A percentile compares a stretch with the other conserved stretches of the same genome.
These are phyloP conservation scores for Didymella segeticola DNA, from an alignment of 2,329 filamentous ascomycete species.

Conservation along the genomic window DNA sequence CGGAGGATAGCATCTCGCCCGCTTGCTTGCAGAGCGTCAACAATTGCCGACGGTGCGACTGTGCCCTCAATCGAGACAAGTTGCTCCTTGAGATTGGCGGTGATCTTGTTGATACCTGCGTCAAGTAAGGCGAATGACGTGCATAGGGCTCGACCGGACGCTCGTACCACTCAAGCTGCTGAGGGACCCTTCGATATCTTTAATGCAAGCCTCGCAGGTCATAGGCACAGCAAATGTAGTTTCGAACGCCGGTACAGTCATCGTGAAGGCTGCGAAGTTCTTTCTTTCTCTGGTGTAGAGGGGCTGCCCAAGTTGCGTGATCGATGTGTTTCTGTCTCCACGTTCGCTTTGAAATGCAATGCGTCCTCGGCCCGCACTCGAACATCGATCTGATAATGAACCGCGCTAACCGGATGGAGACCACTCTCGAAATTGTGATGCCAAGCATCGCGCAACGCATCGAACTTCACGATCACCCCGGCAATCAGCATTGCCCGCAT, in stretches of 20 bases:
- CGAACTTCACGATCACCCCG: conserved; percentile 16
- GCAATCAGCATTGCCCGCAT: conserved; percentile 11
- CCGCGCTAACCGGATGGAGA: neutral
- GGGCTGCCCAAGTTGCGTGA: conserved; percentile 3
- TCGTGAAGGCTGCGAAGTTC: conserved; percentile 13
- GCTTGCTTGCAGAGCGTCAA: conserved; percentile 84
- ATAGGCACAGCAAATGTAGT: conserved; percentile 95
- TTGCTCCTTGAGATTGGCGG: conserved; percentile 82
- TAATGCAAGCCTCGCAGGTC: conserved; percentile 87
- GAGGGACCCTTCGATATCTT: conserved; percentile 81
- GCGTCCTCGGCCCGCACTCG: conserved; percentile 20
- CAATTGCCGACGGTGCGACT: conserved; percentile 88
- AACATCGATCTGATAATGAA: conserved; percentile 6
- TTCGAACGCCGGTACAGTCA: conserved; percentile 58
- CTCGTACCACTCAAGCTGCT: conserved; percentile 71
- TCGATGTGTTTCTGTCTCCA: conserved; percentile 20
- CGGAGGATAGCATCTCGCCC: conserved; percentile 94
- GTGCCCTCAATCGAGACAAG: conserved; percentile 86
- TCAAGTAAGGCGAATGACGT: conserved; percentile 33
- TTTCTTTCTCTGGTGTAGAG: neutral
- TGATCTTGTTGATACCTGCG: conserved; percentile 79
- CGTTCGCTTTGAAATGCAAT: conserved; percentile 47
- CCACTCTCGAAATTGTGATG: conserved; percentile 10
- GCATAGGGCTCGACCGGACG: conserved; percentile 21
- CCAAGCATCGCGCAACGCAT: conserved; percentile 4